These are phyloP conservation scores for Alternaria sp. DNA, from an alignment of 2,329 filamentous ascomycete genomes.

Conservation along the genomic window DNA sequence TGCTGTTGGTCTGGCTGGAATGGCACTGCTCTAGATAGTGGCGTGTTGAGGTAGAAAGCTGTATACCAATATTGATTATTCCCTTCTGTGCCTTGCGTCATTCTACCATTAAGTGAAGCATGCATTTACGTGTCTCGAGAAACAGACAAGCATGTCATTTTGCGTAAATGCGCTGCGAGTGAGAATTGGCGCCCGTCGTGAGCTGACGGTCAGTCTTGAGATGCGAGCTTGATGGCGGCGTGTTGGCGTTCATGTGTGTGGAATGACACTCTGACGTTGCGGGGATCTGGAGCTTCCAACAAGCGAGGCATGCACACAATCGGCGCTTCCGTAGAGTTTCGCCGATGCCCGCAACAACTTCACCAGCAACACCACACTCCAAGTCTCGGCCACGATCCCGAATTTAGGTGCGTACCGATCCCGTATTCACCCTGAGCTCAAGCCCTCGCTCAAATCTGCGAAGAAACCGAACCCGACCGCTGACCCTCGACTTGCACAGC, in stretches of 20 bases:
- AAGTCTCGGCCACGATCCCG: slow-evolving; percentile 38
- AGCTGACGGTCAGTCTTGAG: too few relatives aligned
- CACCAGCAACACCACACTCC: slow-evolving; percentile 37
- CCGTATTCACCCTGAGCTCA: slow-evolving; percentile 16
- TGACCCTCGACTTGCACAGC: slow-evolving; percentile 31
- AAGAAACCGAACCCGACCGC: slow-evolving; percentile 25
- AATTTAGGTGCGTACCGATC: slow-evolving; percentile 36
- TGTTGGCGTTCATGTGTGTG: not conserved
- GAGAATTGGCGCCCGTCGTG: not conserved
- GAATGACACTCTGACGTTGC: slow-evolving; percentile 22
- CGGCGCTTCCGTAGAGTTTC: slow-evolving; percentile 35
- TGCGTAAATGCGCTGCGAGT: not conserved
- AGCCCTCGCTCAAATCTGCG: slow-evolving; percentile 3
- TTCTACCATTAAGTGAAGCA: not conserved
- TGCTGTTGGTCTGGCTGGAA: slow-evolving; percentile 44
- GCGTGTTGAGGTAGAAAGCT: not conserved
- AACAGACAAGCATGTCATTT: not conserved
- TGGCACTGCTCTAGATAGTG: slow-evolving; percentile 36
- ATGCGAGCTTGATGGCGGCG: not conserved
- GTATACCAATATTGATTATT: not conserved
- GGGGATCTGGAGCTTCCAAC: slow-evolving; percentile 24
- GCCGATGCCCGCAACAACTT: slow-evolving; percentile 35
- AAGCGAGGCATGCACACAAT: slow-evolving; percentile 40
- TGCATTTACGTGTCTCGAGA: not conserved
- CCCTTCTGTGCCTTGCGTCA: not conserved